Conservation (phyloP, 2,329 filamentous ascomycete genomes). For the Penicillium sp. region DNA sequence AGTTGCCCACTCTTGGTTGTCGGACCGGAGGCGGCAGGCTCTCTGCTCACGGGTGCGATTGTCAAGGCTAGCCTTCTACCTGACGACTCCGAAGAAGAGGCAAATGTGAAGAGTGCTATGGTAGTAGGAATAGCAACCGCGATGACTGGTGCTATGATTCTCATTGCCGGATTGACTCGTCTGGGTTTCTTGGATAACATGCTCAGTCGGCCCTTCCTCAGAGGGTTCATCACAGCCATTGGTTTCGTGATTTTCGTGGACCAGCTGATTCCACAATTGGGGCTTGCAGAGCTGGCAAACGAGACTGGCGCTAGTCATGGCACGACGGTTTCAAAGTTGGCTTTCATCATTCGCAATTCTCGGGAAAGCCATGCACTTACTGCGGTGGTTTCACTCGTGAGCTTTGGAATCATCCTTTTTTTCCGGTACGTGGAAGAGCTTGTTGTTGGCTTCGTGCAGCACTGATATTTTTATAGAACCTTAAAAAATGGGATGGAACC, state of each 20-base stretch:
- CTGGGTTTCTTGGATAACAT: slow-evolving; percentile 94
- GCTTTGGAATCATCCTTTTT: slow-evolving; percentile 88
- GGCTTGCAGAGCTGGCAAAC: slow-evolving; percentile 66
- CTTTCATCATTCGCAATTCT: slow-evolving; percentile 71
- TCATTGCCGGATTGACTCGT: slow-evolving; percentile 80
- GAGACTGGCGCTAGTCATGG: slow-evolving; percentile 68
- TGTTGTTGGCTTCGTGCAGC: not conserved
- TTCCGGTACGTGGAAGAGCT: slow-evolving; percentile 60
- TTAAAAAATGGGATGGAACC: slow-evolving; percentile 79
- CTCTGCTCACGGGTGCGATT: slow-evolving; percentile 82
- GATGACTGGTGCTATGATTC: slow-evolving; percentile 81
- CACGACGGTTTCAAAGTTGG: slow-evolving; percentile 80
- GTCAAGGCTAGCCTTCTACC: slow-evolving; percentile 73
- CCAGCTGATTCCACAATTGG: slow-evolving; percentile 87
- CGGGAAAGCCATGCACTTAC: slow-evolving; percentile 71
- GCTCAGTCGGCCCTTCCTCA: slow-evolving; percentile 83
- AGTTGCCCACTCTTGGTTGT: slow-evolving; percentile 92
- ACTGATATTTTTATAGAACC: slow-evolving; percentile 54
- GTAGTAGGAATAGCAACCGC: slow-evolving; percentile 87
- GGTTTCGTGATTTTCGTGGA: slow-evolving; percentile 95
- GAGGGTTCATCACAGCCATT: slow-evolving; percentile 96
- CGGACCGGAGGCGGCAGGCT: slow-evolving; percentile 91
- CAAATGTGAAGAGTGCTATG: slow-evolving; percentile 71
- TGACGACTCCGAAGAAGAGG: slow-evolving; percentile 63
- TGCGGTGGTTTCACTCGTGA: slow-evolving; percentile 70